Evolutionary conservation across 164 flowering plant species (phyloP), one percentile per base, ranked within the genome.

Genomic region (Echeveria elegans): DNA sequence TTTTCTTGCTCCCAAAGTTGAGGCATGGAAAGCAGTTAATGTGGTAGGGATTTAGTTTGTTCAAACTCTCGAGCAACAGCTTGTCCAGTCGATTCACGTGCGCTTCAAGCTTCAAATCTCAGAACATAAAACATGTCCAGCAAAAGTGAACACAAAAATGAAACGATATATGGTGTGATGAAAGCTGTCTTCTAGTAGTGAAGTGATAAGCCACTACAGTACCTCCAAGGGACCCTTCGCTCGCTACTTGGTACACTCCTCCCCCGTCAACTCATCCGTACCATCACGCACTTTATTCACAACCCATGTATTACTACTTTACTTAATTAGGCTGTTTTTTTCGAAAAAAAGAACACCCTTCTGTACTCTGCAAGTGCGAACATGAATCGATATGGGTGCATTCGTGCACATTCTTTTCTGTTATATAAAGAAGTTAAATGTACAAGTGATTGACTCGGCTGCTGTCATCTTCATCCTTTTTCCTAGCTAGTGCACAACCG

Each of bases 161-260:
- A 56, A 56, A 56, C 26, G 61, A 56, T 56, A 11, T 24, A 56
- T 56, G 19, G 19, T 26, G 32, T 56, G 61, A 28, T 56, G 61
- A 56, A 41, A 56, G 61, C 61, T 56, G 61, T 26, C 61, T 56
- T 56, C 32, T 10, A 56, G 61, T 56, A 14, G 61, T 56, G 61
- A 56, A 56, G 32, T 56, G 61, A 56, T 56, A 28, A 56, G 61
- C 61, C 28, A 26, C 61, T 56, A 26, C 28, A 26, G 32, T 56
- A 26, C 61, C 12, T 56, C 32, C 28, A 26, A 29, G 61, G 61
- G 29, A 29, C 61, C 61, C 61, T 18, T 28, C 19, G 3, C 31
- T 28, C 19, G 3, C 30, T 26, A 14, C 16, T 9, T 24, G 60
- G 58, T 52, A 21, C 58, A 52, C 58, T 21, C 58, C 23, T 8